Conservation (phyloP, 164 flowering plant genomes). For the Kalanchoe fedtschenkoi region DNA sequence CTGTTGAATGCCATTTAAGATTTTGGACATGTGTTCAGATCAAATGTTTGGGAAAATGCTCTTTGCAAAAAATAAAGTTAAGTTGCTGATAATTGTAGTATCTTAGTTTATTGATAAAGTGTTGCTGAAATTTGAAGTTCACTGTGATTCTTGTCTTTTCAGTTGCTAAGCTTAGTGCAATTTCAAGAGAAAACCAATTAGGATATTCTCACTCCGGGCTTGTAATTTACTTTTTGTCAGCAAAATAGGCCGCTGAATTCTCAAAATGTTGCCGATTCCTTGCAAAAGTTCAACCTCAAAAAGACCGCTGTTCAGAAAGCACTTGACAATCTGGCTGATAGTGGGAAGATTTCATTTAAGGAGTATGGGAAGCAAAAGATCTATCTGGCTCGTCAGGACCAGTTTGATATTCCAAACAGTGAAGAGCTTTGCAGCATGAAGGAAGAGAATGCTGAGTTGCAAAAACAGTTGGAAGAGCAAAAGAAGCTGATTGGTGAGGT, state of each 20-base stretch:
- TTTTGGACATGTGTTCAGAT: background rate
- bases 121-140: background rate
- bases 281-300: slow-evolving; percentile 91
- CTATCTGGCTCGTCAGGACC: slow-evolving; percentile 87
- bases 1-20: background rate
- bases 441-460: slow-evolving; percentile 60
- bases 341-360: slow-evolving; percentile 46
- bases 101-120: background rate
- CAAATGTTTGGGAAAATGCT: background rate
- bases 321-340: slow-evolving; percentile 55
- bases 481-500: slow-evolving; percentile 49
- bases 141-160: background rate
- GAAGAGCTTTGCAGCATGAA: slow-evolving; percentile 84
- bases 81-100: background rate
- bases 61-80: background rate
- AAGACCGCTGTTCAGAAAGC: slow-evolving; percentile 86
- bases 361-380: slow-evolving; percentile 98
- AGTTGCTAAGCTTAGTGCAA: background rate
- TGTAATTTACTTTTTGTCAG: slow-evolving; percentile 23
- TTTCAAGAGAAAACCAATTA: background rate
- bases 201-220: background rate
- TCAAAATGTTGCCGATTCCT: slow-evolving; percentile 80
- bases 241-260: slow-evolving; percentile 90
- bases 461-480: slow-evolving; percentile 47
- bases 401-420: slow-evolving; percentile 69